Evolutionary conservation across 208 protist genomes (phyloP), one percentile per base, ranked within the genome.

Genomic region (Trypanosoma melophagium): DNA sequence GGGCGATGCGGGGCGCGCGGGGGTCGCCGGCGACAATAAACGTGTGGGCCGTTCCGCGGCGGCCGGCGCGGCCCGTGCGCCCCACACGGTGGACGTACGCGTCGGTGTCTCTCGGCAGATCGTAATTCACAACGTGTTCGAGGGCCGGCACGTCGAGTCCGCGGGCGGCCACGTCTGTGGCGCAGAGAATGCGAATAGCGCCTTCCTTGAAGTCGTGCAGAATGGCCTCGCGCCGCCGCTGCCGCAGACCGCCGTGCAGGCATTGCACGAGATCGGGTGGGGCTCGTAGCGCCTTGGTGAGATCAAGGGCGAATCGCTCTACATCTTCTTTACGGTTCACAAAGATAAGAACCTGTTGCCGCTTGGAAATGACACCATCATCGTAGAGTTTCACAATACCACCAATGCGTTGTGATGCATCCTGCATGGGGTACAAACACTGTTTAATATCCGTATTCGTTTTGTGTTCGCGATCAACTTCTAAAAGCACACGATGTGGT

Each of bases 81-180:
- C 98, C 96, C 72, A 99, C 98, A 53, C 99, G 87, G 66, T 99
- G 98, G 35, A 98, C 89, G 79, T 99, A 99, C 42, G 97, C 89
- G 31, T 99, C 97, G 40, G 99, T 95, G 71, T 87, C 79, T 10
- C 66, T 72, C 16, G 98, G 97, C 22, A 99, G 77, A 71, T 99
- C 97, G 71, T 97, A 99, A 74, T 99, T 97, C 16, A 99, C 90
- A 35, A 99, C 96, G 71, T 98, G 93, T 57, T 75, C 65, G 14
- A 99, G 86, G 44, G 97, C 84, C 9, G 93, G 89, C 53, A 99
- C 94, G 69, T 99, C 97, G 0, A 99, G 77, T 3, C 93, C 94
- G 49, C 94, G 86, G 28, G 87, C 85, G n/a, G 89, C 96, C 5
- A 98, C 92, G 72, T 99, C 98, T 14, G 97, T 99, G 21, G 90